phyloP scores from a whole-genome alignment of 306 rosid species.

The Inga leiocalycina region DNA sequence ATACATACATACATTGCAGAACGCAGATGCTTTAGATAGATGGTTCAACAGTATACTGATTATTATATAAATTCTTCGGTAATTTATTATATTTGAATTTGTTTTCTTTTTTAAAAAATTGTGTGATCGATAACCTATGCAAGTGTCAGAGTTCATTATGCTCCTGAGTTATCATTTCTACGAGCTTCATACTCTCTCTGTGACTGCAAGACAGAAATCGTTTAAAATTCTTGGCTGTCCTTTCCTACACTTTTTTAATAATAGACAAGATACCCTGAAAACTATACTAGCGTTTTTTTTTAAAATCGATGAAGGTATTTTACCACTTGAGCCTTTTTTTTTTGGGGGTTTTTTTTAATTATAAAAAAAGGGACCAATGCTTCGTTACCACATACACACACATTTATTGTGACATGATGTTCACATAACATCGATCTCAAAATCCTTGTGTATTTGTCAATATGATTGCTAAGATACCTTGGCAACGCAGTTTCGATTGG shows the following conservation, averaged over 20 bases:
- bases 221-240: background rate
- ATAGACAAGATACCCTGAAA: background rate
- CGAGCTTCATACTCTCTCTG: background rate
- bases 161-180: background rate
- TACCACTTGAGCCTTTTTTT: background rate
- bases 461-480: background rate
- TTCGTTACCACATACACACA: background rate
- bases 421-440: background rate
- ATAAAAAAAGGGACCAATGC: background rate
- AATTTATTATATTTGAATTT: background rate
- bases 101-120: background rate
- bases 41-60: background rate
- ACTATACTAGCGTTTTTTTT: background rate
- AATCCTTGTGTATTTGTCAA: background rate
- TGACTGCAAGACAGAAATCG: background rate
- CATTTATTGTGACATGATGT: background rate
- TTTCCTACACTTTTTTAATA: background rate
- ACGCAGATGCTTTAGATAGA: background rate
- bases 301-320: background rate
- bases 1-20: background rate
- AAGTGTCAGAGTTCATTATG: background rate
- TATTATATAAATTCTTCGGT: background rate
- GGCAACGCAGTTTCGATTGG: background rate
- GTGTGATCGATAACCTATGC: background rate
- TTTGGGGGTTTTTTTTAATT: background rate